Conservation (phyloP, 768 basidiomycete genomes). For the Tylopilus rubrobrunneus region DNA sequence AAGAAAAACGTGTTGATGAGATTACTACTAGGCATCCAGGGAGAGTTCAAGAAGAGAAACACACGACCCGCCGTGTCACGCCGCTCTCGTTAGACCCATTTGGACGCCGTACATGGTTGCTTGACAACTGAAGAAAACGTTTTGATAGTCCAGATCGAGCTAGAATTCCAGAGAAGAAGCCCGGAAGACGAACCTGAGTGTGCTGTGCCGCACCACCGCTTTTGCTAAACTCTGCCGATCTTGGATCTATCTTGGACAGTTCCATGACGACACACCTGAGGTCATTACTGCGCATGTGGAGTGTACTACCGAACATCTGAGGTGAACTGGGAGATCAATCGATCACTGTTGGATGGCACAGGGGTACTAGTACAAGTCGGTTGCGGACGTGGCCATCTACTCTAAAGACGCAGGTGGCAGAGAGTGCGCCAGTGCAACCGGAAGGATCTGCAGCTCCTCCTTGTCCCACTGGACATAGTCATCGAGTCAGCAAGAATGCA, state of each 20-base stretch:
- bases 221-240: background rate
- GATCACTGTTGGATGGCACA: background rate
- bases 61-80: background rate
- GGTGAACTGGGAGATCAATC: too few species aligned
- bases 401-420: constrained; percentile 11
- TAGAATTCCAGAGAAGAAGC: background rate
- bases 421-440: constrained; percentile 34
- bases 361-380: background rate
- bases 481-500: background rate
- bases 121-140: constrained; percentile 1
- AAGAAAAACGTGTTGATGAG: constrained; percentile 14
- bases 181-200: too few species aligned
- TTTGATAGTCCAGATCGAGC: background rate
- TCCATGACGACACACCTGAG: constrained; percentile 1
- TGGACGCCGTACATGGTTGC: background rate
- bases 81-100: background rate
- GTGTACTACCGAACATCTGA: background rate
- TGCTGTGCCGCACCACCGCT: background rate
- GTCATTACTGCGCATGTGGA: background rate
- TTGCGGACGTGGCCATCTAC: constrained; percentile 1
- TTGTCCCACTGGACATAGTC: constrained; percentile 50
- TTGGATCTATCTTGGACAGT: background rate
- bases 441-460: constrained; percentile 50
- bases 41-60: background rate
- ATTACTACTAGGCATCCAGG: background rate